A percentile compares a stretch with the other conserved stretches of the same genome.
phyloP scores from a whole-genome alignment of 306 rosid species.

The Rubus parviflorus region DNA sequence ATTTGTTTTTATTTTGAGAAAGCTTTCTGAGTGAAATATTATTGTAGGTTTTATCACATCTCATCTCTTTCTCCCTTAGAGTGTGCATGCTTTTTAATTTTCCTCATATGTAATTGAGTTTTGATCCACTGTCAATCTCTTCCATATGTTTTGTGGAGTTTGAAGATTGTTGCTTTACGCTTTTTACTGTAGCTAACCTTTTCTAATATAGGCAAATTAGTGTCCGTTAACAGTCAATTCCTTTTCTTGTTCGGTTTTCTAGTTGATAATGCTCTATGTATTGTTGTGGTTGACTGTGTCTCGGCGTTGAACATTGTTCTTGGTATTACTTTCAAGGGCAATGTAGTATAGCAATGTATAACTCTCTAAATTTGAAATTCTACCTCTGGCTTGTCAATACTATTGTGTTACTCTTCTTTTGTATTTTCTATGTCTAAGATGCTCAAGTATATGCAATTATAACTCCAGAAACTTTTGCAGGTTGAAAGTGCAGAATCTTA shows the following conservation, averaged over 20 bases:
- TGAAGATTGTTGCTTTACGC: not conserved
- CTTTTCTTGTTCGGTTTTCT: not conserved
- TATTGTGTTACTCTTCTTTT: not conserved
- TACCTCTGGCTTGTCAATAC: not conserved
- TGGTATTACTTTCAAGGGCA: not conserved
- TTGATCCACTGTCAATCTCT: not conserved
- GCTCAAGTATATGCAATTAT: not conserved
- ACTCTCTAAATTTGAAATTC: not conserved
- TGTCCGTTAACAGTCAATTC: not conserved
- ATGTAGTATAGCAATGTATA: not conserved
- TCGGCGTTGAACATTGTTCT: not conserved
- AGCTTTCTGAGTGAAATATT: not conserved
- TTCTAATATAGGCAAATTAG: not conserved
- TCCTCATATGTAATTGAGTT: not conserved
- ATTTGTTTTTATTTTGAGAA: too few species aligned
- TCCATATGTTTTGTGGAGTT: not conserved
- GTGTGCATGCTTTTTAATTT: not conserved
- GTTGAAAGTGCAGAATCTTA: conserved; percentile 83
- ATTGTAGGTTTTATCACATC: not conserved
- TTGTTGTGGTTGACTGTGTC: not conserved
- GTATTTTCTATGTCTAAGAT: conserved; percentile 4
- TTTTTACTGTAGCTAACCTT: not conserved
- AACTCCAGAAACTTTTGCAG: conserved; percentile 38
- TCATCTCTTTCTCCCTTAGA: not conserved
- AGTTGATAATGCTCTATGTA: not conserved